These are phyloP conservation scores for Aspergillus avenaceus DNA, from an alignment of 495 filamentous ascomycete species.

Conservation along the genomic window DNA sequence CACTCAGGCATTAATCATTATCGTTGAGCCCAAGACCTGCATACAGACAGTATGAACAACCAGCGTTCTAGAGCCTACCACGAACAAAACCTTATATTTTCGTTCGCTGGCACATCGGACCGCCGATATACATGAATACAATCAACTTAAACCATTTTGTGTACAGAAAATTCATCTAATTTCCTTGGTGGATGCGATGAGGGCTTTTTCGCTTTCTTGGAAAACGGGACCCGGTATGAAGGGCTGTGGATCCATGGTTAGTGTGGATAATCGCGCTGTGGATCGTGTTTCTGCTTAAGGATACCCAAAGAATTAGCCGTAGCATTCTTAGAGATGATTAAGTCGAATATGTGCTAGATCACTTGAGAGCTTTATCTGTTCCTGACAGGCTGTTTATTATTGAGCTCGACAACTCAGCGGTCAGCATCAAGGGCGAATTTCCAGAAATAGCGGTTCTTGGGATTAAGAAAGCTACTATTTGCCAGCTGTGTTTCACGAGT, in stretches of 20 bases:
- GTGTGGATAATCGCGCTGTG: not conserved
- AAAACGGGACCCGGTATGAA: not conserved
- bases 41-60: not conserved
- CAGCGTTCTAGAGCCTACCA: not conserved
- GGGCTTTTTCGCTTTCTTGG: not conserved
- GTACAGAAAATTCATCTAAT: not conserved
- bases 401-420: not conserved
- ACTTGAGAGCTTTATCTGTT: not conserved
- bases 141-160: not conserved
- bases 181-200: not conserved
- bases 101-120: not conserved
- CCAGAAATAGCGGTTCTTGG: not conserved
- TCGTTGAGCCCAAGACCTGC: not conserved
- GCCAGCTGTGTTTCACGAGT: not conserved
- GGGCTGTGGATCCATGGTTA: slow-evolving; percentile 1
- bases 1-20: slow-evolving; percentile 24
- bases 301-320: slow-evolving; percentile 6
- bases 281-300: not conserved
- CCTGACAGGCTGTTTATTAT: not conserved
- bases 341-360: not conserved
- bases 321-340: slow-evolving; percentile 8
- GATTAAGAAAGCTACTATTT: not conserved
- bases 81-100: not conserved
- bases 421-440: not conserved
- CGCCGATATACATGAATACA: not conserved